Conservation (phyloP, 2,329 filamentous ascomycete genomes). For the Neurospora crassa region DNA sequence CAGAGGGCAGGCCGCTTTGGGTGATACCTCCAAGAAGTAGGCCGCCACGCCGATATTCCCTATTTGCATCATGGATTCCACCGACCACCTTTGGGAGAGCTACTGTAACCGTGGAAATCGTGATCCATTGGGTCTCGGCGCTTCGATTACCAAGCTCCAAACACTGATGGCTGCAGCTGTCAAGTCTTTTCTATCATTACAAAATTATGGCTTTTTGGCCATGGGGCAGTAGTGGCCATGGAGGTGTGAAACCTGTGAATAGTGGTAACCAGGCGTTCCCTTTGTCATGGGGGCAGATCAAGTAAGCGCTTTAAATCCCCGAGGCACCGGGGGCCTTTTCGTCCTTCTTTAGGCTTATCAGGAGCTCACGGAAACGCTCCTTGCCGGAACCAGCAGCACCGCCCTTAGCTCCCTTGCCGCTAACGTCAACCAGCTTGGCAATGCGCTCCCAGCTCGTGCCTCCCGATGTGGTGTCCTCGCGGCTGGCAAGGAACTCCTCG, state of each 20-base stretch:
- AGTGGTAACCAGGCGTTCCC: not conserved
- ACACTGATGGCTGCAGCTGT: constrained; percentile 3
- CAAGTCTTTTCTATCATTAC: constrained; percentile 14
- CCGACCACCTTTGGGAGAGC: constrained; percentile 10
- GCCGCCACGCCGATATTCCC: constrained; percentile 2
- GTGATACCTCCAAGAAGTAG: not conserved
- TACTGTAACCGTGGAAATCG: constrained; percentile 6
- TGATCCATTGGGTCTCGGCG: constrained; percentile 3
- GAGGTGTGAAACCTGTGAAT: not conserved
- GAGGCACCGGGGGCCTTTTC: constrained; percentile 68
- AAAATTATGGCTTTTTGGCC: constrained; percentile 7
- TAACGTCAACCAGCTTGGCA: constrained; percentile 93
- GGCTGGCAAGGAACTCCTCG: constrained; percentile 78
- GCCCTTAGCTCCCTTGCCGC: constrained; percentile 81
- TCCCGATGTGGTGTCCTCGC: constrained; percentile 87
- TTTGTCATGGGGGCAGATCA: constrained; percentile 3
- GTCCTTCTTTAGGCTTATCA: constrained; percentile 84
- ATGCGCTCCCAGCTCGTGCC: constrained; percentile 99
- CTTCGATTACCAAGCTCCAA: not conserved
- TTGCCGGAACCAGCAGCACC: constrained; percentile 87
- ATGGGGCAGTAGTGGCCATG: constrained; percentile 4
- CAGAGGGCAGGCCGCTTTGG: not conserved
- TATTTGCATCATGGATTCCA: constrained; percentile 5
- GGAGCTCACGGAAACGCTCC: constrained; percentile 86
- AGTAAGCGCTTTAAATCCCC: constrained; percentile 38